Evolutionary conservation across 768 basidiomycete species (phyloP).

Genomic region (Lactarius sanguifluus): DNA sequence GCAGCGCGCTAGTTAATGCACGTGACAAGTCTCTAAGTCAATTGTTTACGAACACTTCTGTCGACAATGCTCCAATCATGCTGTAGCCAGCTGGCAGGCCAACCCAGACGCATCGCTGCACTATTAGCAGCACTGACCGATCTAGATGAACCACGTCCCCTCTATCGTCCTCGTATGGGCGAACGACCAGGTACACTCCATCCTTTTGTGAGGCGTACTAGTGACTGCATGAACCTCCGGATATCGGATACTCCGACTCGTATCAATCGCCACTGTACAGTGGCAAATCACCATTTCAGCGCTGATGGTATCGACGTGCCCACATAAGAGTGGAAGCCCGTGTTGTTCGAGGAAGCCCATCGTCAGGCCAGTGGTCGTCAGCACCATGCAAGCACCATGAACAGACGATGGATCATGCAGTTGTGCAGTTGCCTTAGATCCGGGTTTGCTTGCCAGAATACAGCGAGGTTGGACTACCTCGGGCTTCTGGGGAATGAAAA

Average conservation of each 20-base stretch:
- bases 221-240: not conserved
- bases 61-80: not conserved
- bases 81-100: not conserved
- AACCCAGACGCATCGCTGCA: not conserved
- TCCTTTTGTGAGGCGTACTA: not conserved
- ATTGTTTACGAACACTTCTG: no score
- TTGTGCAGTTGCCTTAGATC: not conserved
- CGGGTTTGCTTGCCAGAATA: not conserved
- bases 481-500: not conserved
- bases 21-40: no score
- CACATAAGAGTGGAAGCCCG: not conserved
- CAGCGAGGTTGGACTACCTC: not conserved
- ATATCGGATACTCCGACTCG: not conserved
- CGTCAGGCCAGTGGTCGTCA: not conserved
- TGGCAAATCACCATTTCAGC: not conserved
- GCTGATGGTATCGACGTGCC: not conserved
- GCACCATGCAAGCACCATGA: not conserved
- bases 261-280: not conserved
- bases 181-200: not conserved
- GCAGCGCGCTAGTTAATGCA: no score
- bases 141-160: not conserved
- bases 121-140: not conserved
- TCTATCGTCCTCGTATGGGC: not conserved
- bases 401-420: not conserved
- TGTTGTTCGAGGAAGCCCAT: not conserved